Percentiles rank a stretch among this genome's conserved stretches.
Evolutionary conservation across 441 rosid genomes (phyloP).

Genomic region (Croton laevigatus): DNA sequence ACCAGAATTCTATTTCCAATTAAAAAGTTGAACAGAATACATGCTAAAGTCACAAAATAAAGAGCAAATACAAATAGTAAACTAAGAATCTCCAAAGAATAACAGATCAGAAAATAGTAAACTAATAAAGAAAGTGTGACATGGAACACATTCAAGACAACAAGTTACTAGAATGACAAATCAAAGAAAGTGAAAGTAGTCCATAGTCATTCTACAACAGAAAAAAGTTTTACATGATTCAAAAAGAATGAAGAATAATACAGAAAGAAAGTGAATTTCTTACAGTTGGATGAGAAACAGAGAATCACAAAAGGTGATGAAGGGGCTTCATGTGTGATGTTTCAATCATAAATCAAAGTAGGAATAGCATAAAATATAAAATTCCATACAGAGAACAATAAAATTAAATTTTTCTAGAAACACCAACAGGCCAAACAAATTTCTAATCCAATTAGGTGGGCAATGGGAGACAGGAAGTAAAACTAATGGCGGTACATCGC

Average conservation of each 20-base stretch:
- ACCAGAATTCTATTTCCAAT: slow-evolving; percentile 1
- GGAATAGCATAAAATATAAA: not conserved
- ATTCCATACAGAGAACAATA: not conserved
- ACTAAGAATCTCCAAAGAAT: not conserved
- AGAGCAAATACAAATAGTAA: slow-evolving; percentile 2
- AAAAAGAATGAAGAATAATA: not conserved
- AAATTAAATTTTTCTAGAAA: not conserved
- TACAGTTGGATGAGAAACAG: not conserved
- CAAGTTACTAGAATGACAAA: not conserved
- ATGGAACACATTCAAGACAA: not conserved
- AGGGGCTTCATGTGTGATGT: not conserved
- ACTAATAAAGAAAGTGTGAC: not conserved
- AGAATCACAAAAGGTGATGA: not conserved
- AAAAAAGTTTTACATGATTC: not conserved
- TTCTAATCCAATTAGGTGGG: not conserved
- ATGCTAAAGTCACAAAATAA: not conserved
- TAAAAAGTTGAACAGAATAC: not conserved
- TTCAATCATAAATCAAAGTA: not conserved
- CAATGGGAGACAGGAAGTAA: not conserved
- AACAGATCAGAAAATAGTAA: not conserved
- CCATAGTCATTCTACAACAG: not conserved
- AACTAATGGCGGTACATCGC: not conserved
- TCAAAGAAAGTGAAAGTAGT: not conserved
- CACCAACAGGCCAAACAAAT: not conserved
- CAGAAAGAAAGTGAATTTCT: not conserved